phyloP scores from a whole-genome alignment of 2,329 filamentous ascomycete species.

The Aspergillus pseudoterreus region DNA sequence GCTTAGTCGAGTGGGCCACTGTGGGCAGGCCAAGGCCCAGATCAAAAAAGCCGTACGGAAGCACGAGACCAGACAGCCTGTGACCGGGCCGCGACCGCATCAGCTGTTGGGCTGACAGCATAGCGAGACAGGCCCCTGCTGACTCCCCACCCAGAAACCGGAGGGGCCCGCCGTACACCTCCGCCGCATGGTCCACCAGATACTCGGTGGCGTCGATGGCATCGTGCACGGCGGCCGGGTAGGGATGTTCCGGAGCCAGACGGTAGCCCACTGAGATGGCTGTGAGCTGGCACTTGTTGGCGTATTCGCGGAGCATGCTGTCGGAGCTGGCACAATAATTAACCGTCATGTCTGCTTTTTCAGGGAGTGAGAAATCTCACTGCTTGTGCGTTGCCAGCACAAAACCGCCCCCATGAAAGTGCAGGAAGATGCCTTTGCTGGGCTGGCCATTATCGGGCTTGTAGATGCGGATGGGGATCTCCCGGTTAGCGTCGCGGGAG shows the following conservation, averaged over 20 bases:
- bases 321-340: slow-evolving; percentile 36
- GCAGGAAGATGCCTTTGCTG: slow-evolving; percentile 47
- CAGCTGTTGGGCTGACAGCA: neutral
- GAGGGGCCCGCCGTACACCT: slow-evolving; percentile 3
- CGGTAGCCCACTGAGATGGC: slow-evolving; percentile 58
- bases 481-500: slow-evolving; percentile 49
- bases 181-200: neutral
- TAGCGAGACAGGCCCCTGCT: slow-evolving; percentile 3
- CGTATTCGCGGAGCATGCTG: slow-evolving; percentile 47
- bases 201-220: slow-evolving; percentile 4
- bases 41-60: slow-evolving; percentile 3
- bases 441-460: slow-evolving; percentile 44
- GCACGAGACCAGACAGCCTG: neutral
- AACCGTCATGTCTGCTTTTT: neutral
- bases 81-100: neutral
- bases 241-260: slow-evolving; percentile 58
- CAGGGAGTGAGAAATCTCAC: neutral
- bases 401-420: slow-evolving; percentile 54
- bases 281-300: slow-evolving; percentile 46
- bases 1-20: neutral
- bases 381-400: slow-evolving; percentile 27
- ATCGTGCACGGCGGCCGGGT: slow-evolving; percentile 40
- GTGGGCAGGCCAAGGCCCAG: slow-evolving; percentile 1
- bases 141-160: slow-evolving; percentile 6
- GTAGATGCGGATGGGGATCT: slow-evolving; percentile 53